Percentiles rank a stretch among this genome's conserved stretches.
Conservation (phyloP, 108 stramenopile species). For the Skeletonema menzelii region DNA sequence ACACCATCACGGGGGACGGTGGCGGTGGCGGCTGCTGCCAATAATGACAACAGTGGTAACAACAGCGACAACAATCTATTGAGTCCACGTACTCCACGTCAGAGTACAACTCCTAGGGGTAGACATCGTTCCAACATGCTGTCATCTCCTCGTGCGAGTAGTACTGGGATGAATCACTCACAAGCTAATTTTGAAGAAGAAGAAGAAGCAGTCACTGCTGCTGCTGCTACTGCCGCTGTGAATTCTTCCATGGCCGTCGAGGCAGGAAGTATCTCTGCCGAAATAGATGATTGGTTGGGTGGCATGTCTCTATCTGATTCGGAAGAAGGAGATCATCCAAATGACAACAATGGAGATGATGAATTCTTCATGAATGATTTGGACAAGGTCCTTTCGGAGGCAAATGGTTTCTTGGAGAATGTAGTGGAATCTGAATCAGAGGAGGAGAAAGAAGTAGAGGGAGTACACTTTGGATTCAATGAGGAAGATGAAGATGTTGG, state of each 20-base stretch:
- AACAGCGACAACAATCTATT: neutral
- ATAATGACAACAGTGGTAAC: neutral
- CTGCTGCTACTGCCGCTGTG: neutral
- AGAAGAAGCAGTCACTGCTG: neutral
- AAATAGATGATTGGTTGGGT: conserved; percentile 2
- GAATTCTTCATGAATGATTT: neutral
- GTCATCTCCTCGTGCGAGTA: neutral
- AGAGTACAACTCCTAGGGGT: neutral
- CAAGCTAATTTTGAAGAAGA: neutral
- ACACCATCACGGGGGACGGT: neutral
- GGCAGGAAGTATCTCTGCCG: neutral
- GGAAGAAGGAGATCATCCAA: neutral
- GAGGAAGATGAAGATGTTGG: neutral
- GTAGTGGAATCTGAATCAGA: neutral
- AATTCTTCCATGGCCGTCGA: neutral
- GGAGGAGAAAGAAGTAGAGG: neutral
- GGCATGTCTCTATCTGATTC: neutral
- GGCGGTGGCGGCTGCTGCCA: too few relatives aligned
- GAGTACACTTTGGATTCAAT: neutral
- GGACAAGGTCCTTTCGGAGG: neutral
- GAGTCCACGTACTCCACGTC: conserved; percentile 1
- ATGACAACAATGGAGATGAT: neutral
- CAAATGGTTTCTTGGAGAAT: neutral
- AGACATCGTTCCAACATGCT: neutral
- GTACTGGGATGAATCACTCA: neutral